phyloP scores from a whole-genome alignment of 345 rosid genomes.

The Linum usitatissimum region DNA sequence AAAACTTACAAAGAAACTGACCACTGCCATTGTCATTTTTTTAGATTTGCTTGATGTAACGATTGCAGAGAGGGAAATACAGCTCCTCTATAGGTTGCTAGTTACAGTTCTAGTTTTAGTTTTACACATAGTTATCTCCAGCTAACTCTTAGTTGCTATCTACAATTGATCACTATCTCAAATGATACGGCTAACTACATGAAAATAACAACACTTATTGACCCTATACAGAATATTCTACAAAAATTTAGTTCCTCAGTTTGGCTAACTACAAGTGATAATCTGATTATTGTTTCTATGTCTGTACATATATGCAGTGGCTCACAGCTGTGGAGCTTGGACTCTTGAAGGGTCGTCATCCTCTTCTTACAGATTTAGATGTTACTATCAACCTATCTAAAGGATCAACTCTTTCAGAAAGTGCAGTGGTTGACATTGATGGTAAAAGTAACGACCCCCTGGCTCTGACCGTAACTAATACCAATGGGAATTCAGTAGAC shows the following conservation, averaged over 20 bases:
- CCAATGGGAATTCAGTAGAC: slow-evolving; percentile 34
- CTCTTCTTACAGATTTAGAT: slow-evolving; percentile 79
- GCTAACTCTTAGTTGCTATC: too few relatives aligned
- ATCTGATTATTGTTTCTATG: slow-evolving; percentile 12
- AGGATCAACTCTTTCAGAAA: slow-evolving; percentile 42
- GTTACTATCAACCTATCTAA: slow-evolving; percentile 55
- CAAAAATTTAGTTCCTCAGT: neutral
- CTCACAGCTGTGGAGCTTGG: slow-evolving; percentile 87
- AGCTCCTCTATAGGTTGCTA: too few relatives aligned
- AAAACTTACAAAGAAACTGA: neutral
- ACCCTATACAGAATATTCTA: too few relatives aligned
- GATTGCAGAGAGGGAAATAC: too few relatives aligned
- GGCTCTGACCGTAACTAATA: slow-evolving; percentile 27
- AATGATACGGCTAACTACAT: too few relatives aligned
- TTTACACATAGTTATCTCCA: too few relatives aligned
- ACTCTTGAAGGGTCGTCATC: slow-evolving; percentile 95
- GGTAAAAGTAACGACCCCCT: slow-evolving; percentile 29
- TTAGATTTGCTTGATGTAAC: too few relatives aligned
- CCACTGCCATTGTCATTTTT: neutral
- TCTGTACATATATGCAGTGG: slow-evolving; percentile 48
- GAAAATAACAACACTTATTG: too few relatives aligned
- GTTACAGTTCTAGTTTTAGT: too few relatives aligned
- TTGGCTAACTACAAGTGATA: slow-evolving; percentile 5
- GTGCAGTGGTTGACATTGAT: slow-evolving; percentile 28
- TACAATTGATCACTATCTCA: too few relatives aligned